Base-by-base conservation (phyloP, 805 yeast species). In the Ascoidea asiatica region DNA sequence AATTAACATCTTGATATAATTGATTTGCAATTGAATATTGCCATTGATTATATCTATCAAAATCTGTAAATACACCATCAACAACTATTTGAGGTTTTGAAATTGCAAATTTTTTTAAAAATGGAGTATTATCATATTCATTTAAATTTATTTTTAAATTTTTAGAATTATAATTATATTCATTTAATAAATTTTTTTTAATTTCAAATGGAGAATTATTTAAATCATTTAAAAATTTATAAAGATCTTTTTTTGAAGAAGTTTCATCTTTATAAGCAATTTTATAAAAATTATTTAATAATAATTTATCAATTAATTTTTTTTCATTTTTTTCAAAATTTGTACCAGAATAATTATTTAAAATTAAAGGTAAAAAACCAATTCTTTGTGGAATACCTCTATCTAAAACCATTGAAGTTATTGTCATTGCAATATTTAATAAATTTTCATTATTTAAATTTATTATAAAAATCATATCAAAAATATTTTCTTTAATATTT, bases 381-480 rank as follows among this genome's bases (percentile, higher is more conserved):
- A 90, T 56, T 58, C 89, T 81, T 50, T 88, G 82, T 0, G 95
- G 85, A 17, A 83, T 68, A 1, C 77, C 75, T 39, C 74, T 70
- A 11, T 70, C 65, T n/a, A 77, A 53, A 2, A 77, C 63, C 2
- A 73, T 59, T 21, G 69, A 66, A 2, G 80, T 53, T 33, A 77
- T 64, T 6, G 79, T 65, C 18, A 72, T 60, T 22, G 79, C 58
- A 1, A 71, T 73, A 17, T 64, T 56, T 18, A 80, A 53, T 47
- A 83, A 81, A 2, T 64, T 61, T 13, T 64, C 63, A 48, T 76
- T 66, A 1, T 78, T 63, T 19, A 87, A 63, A 50, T 80, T 78
- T 11, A 89, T 55, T 0, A 73, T 84, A 53, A 90, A 78, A 0
- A 90, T 72, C 19, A 81, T 46, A 39, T 86, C 82, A 56, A 85